Base-by-base conservation (phyloP, 306 rosid species). In the Castanea crenata region DNA sequence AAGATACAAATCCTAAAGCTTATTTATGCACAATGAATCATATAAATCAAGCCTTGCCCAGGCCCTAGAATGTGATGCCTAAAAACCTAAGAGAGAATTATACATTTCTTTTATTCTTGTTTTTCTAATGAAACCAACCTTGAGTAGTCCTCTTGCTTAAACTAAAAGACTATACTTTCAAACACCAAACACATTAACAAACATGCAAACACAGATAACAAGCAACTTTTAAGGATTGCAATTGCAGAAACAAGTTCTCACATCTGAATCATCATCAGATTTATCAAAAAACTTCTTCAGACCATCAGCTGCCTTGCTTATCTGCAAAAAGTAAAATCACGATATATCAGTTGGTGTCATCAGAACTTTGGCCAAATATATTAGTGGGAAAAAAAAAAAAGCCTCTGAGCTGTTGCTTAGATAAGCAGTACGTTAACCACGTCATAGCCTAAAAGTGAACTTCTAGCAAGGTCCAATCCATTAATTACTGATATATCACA, bases 211-310 rank as follows among this genome's bases (percentile, higher is more conserved):
- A 81, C 44, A 23, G 6, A 71, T 23, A 76, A 76, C 46, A 31
- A 55, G 14, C 55, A 69, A 38, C 38, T 70, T 61, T 83, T 31
- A 80, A 74, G 67, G 34, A 76, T 52, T 19, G 67, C 68, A 73
- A 75, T 21, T 15, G 73, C 55, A 74, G 58, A 76, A 52, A 10
- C 52, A 69, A 31, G 78, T 77, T 23, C 94, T 81, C 65, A 90
- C 94, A 92, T 90, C 88, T 0, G 88, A 74, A 75, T 90, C 90
- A 76, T 88, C 90, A 81, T 90, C 90, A 70, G 75, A 90, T 86
- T 79, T 86, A 86, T 20, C 90, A 90, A 72, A 90, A 86, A 78
- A 86, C 78, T 83, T 90, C 90, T 86, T 88, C 20, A 90, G 69
- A 55, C 86, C 90, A 21, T 83, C 89, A 49, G 89, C 74, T 81